Evolutionary conservation across 768 basidiomycete genomes (phyloP), one percentile per base, ranked within the genome.

Genomic region (Lentinula aciculospora): DNA sequence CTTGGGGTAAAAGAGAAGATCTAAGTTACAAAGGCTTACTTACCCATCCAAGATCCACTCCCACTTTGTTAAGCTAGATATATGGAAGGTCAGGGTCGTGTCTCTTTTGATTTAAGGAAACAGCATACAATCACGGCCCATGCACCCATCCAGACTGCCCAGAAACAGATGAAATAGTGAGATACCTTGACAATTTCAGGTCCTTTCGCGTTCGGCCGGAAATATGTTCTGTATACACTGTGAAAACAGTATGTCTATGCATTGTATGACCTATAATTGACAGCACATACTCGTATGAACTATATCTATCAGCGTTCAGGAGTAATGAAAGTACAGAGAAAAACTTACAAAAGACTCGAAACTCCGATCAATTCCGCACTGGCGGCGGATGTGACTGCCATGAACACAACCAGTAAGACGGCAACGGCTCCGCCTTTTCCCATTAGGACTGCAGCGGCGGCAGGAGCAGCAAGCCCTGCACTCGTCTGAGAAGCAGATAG

Each of bases 1-100:
- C 10, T 37, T 29, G n/a, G 32, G 12, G 19, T 34, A 32, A 17
- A 49, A 69, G 70, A 51, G 37, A 19, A 27, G 12, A 31, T 8
- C n/a, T 29, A 10, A 17, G 2, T n/a, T 31, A 2, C 17, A 9
- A 23, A 56, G 17, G 3, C 7, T 17, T 32, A 60, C 72, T 61
- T 58, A 78, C 76, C 78, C 77, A 79, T 47, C 77, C 76, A 4
- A 80, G 69, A 48, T 78, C 75, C 36, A 80, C 77, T 21, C 69
- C 71, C 19, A 68, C 77, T 59, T 74, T 74, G 58, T 78, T 71
- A 3, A 80, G 69, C 77, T 78, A 59, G n/a, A 9, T 17, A 15
- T 34, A 15, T 21, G 50, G 5, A 51, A 23, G 1, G 4, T 29
- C 9, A 28, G 10, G 8, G 19, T 54, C 4, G 19, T 50, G 10